Base-by-base conservation (phyloP, 768 basidiomycete species). In the Pisolithus albus region DNA sequence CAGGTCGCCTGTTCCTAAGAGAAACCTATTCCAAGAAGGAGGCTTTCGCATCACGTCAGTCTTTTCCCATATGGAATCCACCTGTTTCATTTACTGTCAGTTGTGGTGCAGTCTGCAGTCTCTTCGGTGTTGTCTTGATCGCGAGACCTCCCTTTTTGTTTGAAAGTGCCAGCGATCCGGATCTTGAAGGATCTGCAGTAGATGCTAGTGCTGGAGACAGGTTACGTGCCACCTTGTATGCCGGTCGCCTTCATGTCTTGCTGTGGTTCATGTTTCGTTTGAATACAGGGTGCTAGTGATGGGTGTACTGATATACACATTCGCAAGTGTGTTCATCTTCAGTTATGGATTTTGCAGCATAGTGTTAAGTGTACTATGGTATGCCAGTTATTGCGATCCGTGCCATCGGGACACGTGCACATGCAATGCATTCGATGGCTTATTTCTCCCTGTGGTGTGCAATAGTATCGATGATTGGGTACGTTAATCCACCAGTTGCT, bases 141-240 rank as follows among this genome's bases (percentile, higher is more conserved):
- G 88, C 91, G 10, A 75, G 88, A 34, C 92, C 92, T 0, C 69
- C 75, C 1, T 81, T 82, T 47, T 58, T 96, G 7, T 94, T 96
- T 58, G 85, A 84, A 3, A 50, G 54, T 50, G 46, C 54, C 26
- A 23, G 40, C 8, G 40, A 23, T 41, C 18, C 18, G 18, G 40
- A 23, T 2, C 7, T 19, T 7, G 40, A 18, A 5, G 40, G 18
- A 18, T n/a, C 40, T 19, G n/a, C 9, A 18, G 23, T 18, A 23
- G 5, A 23, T 41, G 40, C 48, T 13, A 69, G 58, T 5, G 64
- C 58, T 15, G 59, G 48, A 19, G 66, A 73, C 60, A 67, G 89
- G 46, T 62, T 89, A 42, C 57, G 76, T 8, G 85, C 85, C 3
- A 82, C 90, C 5, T 77, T 75, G 75, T 84, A 26, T n/a, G 40